Evolutionary conservation across 306 rosid species (phyloP).

Genomic region (Corylus heterophylla): DNA sequence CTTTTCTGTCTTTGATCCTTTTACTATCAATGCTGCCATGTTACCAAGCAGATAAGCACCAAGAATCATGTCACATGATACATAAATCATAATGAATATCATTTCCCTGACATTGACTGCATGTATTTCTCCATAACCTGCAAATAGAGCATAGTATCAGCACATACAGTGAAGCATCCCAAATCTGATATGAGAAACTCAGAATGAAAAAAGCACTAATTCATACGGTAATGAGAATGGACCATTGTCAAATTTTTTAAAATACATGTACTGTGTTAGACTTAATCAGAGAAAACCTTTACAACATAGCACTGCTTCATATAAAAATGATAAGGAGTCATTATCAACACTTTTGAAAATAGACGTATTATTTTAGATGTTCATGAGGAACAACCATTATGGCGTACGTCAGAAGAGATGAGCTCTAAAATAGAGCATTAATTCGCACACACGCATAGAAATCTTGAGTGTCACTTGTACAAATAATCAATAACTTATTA

Average conservation of each 20-base stretch:
- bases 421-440: not conserved
- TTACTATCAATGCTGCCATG: slow-evolving; percentile 61
- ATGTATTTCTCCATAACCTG: slow-evolving; percentile 74
- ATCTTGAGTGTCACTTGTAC: not conserved
- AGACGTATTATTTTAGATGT: not conserved
- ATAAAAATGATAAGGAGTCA: not conserved
- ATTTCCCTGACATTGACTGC: slow-evolving; percentile 70
- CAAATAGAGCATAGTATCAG: not conserved
- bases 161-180: not conserved
- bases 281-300: not conserved
- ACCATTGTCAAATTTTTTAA: not conserved
- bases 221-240: not conserved
- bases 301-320: not conserved
- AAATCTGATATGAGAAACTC: not conserved
- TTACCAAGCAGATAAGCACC: slow-evolving; percentile 71
- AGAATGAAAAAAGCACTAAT: not conserved
- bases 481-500: not conserved
- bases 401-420: not conserved
- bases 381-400: not conserved
- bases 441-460: not conserved
- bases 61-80: slow-evolving; percentile 69
- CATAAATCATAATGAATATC: slow-evolving; percentile 69
- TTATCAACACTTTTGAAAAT: not conserved
- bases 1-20: slow-evolving; percentile 66
- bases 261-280: not conserved